These are phyloP conservation scores for Lolium perenne DNA, from an alignment of 176 grass and related monocot species.

Conservation along the genomic window DNA sequence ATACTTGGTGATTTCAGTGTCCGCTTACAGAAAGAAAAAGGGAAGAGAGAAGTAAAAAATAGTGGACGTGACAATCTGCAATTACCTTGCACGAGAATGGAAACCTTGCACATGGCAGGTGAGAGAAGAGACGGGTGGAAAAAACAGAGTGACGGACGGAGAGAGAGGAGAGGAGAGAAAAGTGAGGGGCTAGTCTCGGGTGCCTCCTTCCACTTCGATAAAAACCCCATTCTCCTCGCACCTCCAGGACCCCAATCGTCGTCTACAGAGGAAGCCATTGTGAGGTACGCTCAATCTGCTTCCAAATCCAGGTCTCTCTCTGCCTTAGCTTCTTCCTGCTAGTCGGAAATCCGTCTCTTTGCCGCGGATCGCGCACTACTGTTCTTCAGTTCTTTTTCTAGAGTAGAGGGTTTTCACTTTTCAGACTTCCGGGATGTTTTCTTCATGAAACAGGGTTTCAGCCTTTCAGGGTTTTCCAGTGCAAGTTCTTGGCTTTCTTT, in stretches of 20 bases:
- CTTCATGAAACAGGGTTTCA: too few relatives aligned
- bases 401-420: too few relatives aligned
- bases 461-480: neutral
- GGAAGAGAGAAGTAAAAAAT: neutral
- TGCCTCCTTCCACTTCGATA: neutral
- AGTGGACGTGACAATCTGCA: neutral
- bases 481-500: constrained; percentile 26
- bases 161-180: neutral
- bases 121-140: neutral
- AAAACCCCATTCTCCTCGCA: neutral
- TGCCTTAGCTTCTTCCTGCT: too few relatives aligned
- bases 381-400: too few relatives aligned
- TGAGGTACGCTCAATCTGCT: neutral
- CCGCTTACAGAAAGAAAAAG: neutral
- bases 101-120: neutral
- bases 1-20: neutral
- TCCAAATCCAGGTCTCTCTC: too few relatives aligned
- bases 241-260: neutral
- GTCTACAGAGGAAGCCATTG: neutral
- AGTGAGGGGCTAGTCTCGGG: neutral
- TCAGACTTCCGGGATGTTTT: too few relatives aligned
- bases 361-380: neutral
- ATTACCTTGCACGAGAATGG: neutral
- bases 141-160: neutral
- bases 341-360: constrained; percentile 9